These are phyloP conservation scores for Ustilago trichophora DNA, from an alignment of 1,284 basidiomycete genomes.

Conservation along the genomic window DNA sequence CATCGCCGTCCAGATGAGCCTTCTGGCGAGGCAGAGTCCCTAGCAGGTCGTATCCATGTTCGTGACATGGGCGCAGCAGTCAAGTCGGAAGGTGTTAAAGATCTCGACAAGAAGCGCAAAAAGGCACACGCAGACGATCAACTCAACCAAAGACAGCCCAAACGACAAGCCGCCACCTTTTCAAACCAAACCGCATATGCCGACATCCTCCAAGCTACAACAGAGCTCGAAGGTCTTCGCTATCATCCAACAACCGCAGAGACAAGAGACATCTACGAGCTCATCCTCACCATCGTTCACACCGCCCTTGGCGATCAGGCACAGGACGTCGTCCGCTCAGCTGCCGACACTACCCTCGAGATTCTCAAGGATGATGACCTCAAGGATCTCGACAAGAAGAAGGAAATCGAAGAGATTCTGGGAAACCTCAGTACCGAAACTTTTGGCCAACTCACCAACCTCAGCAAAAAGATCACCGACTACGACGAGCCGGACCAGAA, in stretches of 20 bases:
- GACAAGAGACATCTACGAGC: constrained; percentile 92
- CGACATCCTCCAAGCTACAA: constrained; percentile 74
- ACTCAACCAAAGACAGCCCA: constrained; percentile 30
- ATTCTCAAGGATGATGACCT: constrained; percentile 86
- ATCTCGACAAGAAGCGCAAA: constrained; percentile 90
- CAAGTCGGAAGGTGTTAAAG: constrained; percentile 82
- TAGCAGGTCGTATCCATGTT: constrained; percentile 88
- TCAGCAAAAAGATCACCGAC: constrained; percentile 96
- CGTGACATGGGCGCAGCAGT: constrained; percentile 94
- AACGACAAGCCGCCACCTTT: constrained; percentile 68
- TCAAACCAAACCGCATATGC: constrained; percentile 70
- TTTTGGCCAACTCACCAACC: constrained; percentile 84
- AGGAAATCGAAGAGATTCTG: constrained; percentile 85
- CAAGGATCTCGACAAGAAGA: constrained; percentile 98
- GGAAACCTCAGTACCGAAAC: constrained; percentile 77
- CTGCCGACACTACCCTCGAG: constrained; percentile 89
- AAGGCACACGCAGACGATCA: constrained; percentile 57
- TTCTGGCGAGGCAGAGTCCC: constrained; percentile 91
- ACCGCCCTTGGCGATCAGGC: constrained; percentile 85
- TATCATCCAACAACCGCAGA: constrained; percentile 93
- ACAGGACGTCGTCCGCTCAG: constrained; percentile 92
- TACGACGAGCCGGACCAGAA: constrained; percentile 77
- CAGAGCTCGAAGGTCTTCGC: constrained; percentile 81
- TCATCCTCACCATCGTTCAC: constrained; percentile 81
- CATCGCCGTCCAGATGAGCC: constrained; percentile 73